Percentiles rank a stretch among this genome's conserved stretches.
Evolutionary conservation across 2,329 filamentous ascomycete species (phyloP).

Genomic region (Neopestalotiopsis sp.): DNA sequence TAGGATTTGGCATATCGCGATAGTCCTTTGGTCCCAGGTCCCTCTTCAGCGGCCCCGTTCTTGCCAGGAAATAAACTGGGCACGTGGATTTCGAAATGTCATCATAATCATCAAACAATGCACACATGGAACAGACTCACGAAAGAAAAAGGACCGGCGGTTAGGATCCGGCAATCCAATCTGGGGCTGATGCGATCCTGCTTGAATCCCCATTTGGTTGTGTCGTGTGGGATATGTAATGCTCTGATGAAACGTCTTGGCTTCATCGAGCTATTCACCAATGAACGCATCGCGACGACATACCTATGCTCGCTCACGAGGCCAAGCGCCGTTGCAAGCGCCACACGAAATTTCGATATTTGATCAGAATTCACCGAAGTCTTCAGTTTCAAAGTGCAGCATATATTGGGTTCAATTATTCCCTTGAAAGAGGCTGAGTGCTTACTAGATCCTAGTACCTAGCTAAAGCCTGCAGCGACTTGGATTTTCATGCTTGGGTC

Average conservation of each 20-base stretch:
- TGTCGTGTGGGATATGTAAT: neutral
- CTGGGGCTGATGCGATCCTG: neutral
- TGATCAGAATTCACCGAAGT: neutral
- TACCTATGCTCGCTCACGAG: neutral
- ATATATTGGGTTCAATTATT: too few species aligned
- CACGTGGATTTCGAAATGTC: slow-evolving; percentile 3
- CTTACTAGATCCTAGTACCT: too few species aligned
- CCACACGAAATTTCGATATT: neutral
- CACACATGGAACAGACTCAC: neutral
- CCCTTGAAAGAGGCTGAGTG: too few species aligned
- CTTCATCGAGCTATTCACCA: neutral
- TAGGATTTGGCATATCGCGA: neutral
- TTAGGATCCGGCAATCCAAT: neutral
- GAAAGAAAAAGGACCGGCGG: neutral
- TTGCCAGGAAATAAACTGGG: neutral
- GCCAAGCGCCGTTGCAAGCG: slow-evolving; percentile 6
- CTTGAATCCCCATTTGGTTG: neutral
- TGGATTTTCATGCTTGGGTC: too few species aligned
- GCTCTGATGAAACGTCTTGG: slow-evolving; percentile 10
- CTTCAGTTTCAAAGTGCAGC: neutral
- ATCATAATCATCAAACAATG: neutral
- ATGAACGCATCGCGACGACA: neutral
- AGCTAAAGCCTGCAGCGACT: too few species aligned
- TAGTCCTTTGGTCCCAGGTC: neutral
- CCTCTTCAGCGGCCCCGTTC: neutral